Base-by-base conservation (phyloP, 768 basidiomycete genomes). In the Coprinopsis cinerea region DNA sequence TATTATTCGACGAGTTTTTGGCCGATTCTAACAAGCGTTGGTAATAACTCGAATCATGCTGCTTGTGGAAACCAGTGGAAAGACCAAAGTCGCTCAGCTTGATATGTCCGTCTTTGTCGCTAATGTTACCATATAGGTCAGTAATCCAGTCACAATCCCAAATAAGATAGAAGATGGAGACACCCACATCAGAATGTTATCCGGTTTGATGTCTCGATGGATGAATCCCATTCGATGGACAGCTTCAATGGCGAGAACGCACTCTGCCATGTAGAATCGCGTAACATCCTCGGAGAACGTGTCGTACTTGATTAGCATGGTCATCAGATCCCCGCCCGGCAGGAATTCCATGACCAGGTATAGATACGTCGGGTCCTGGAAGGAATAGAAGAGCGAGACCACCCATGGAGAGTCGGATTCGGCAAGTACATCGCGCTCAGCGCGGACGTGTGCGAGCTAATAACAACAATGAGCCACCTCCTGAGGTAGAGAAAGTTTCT, bases 331-430 rank as follows among this genome's bases (percentile, higher is more conserved):
- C 26, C 96, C 96, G 40, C 96, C 96, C 48, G 95, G 94, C 40
- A 99, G 75, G 67, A 95, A 99, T 70, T 98, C 96, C 96, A 98
- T 98, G 72, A 98, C 88, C 48, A 99, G 76, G 70, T 98, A 99
- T 22, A 99, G 78, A 58, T 88, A 92, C 46, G 85, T 72, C 1
- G 88, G 72, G 64, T 98, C 96, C 64, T 98, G 96, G 74, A 98
- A 98, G n/a, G 93, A 96, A 68, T 95, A 97, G 69, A 79, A 97
- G 18, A 98, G 78, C 61, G 96, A 92, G 4, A 98, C 95, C 35
- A 97, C 94, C 95, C 94, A 97, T 35, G 81, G 78, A 41, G 92
- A 94, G 64, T 95, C 88, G 39, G 91, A 92, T 69, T 96, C 93
- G 20, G 95, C 94, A 11, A 97, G 78, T 32, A 97, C 92, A 61